phyloP scores from a whole-genome alignment of 2,329 filamentous ascomycete genomes.

The Trichoderma citrinoviride region DNA sequence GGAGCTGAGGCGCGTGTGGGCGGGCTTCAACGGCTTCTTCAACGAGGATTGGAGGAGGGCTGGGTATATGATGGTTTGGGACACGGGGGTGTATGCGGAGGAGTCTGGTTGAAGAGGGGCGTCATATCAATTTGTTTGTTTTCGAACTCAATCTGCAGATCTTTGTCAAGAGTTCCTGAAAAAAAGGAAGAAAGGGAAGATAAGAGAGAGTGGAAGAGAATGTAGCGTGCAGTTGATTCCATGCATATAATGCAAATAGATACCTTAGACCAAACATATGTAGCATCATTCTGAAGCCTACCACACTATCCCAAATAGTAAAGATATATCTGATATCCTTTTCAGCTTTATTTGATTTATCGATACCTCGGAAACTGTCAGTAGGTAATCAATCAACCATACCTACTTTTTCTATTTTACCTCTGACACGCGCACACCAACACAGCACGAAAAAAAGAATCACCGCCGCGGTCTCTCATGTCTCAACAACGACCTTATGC shows the following conservation, averaged over 20 bases:
- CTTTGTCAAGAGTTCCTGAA: too few species aligned
- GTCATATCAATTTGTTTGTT: not conserved
- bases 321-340: too few species aligned
- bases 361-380: too few species aligned
- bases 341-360: too few species aligned
- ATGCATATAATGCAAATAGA: not conserved
- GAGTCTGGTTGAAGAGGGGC: conserved; percentile 3
- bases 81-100: conserved; percentile 41
- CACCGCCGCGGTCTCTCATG: not conserved
- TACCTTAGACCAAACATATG: not conserved
- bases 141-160: not conserved
- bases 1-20: conserved; percentile 52
- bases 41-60: conserved; percentile 59
- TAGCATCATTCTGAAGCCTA: too few species aligned
- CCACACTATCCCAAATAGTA: too few species aligned
- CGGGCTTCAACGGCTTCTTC: conserved; percentile 59
- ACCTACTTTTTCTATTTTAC: not conserved
- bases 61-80: conserved; percentile 60
- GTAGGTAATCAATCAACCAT: too few species aligned
- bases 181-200: too few species aligned
- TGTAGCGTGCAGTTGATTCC: not conserved
- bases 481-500: not conserved
- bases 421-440: not conserved
- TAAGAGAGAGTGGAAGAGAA: not conserved
- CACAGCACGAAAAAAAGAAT: not conserved